Evolutionary conservation across 2,329 filamentous ascomycete species (phyloP), one percentile per base, ranked within the genome.

Genomic region (Trichothecium roseum): DNA sequence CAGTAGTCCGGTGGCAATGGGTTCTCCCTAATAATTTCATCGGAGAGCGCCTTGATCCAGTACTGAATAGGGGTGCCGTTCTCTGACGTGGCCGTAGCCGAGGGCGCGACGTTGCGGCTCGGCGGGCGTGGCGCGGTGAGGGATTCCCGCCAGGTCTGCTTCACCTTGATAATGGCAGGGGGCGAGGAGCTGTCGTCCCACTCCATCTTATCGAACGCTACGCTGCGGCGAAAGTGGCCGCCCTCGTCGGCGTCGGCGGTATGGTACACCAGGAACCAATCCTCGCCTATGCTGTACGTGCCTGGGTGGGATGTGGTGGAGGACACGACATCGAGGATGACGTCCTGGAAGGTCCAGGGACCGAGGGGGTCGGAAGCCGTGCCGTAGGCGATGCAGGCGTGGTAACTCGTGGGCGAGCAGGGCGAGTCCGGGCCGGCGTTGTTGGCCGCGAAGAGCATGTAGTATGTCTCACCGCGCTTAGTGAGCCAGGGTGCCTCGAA

Each of bases 401-500:
- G 56, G 39, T 57, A 60, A 9, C 50, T 53, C 2, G 56, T 59
- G 5, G 56, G 56, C 2, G 56, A 58, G 43, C 56, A 59, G 2
- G 56, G 55, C 2, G 55, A 59, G 37, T 49, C 41, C 2, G 49
- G 37, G 3, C 55, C 56, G 2, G 55, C 56, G 37, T 58, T 58
- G 39, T 62, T 61, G 4, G 51, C 58, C 2, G 58, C 56, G 30
- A 59, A 61, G 5, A 62, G 43, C 48, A 61, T 51, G 43, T 62
- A 62, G 42, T 61, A 61, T 1, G 56, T 59, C 4, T 37, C 37
- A 2, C 45, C 46, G 1, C 52, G 49, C 44, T 56, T 58, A 37
- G 55, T 56, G 7, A 62, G 40, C 59, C 59, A 62, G 0, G 59
- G 52, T 0, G 56, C 59, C 35, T 61, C 57, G 32, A 61, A 60